Conservation (phyloP, 2,329 filamentous ascomycete genomes). For the Xylariaceae sp. region DNA sequence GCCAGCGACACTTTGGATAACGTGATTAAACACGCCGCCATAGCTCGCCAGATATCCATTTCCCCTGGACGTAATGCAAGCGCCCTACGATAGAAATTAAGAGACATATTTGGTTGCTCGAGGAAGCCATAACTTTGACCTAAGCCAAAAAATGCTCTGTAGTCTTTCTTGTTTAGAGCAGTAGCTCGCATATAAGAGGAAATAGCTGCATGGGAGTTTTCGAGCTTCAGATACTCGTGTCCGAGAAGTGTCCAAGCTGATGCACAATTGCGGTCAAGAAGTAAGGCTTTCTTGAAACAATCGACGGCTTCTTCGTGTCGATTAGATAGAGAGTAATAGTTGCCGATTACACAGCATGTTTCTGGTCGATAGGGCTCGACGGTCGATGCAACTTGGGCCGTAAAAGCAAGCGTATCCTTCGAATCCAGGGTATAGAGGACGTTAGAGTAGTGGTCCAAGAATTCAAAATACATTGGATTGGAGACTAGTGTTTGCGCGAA, state of each 20-base stretch:
- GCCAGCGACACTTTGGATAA: constrained; percentile 1
- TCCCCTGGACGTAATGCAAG: constrained; percentile 1
- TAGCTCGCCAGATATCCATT: background rate
- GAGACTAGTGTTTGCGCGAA: constrained; percentile 2
- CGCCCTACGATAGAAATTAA: background rate
- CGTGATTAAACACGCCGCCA: constrained; percentile 1
- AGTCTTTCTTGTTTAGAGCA: background rate
- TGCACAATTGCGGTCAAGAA: constrained; percentile 1
- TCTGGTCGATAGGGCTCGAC: constrained; percentile 6
- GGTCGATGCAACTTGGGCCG: constrained; percentile 3
- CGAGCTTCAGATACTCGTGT: constrained; percentile 5
- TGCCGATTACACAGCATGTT: constrained; percentile 4
- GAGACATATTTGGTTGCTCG: background rate
- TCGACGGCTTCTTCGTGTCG: background rate
- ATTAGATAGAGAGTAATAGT: constrained; percentile 2
- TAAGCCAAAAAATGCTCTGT: constrained; percentile 2
- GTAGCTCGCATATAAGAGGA: constrained; percentile 1
- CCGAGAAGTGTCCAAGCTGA: constrained; percentile 5
- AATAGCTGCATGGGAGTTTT: constrained; percentile 2
- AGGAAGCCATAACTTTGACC: background rate
- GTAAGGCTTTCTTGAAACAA: background rate
- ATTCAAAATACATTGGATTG: constrained; percentile 1
- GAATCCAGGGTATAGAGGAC: constrained; percentile 1
- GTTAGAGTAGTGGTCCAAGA: constrained; percentile 3
- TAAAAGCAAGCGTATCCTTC: background rate